Evolutionary conservation across 2,329 filamentous ascomycete species (phyloP).

Genomic region (Tolypocladium inflatum): DNA sequence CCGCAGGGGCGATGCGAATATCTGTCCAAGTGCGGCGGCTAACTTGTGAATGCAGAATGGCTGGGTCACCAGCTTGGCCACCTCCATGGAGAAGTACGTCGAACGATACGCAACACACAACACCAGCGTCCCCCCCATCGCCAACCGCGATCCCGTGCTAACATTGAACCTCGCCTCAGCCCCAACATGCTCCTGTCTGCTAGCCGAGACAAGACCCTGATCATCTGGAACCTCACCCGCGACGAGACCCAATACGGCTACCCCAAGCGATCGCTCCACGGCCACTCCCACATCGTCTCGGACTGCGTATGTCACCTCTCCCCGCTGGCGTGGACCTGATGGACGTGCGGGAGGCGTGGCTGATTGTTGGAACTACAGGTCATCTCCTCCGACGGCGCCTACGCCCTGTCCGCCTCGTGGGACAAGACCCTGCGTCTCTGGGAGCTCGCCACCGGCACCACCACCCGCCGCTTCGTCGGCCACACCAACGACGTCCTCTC

Average conservation of each 20-base stretch:
- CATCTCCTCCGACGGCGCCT: slow-evolving; percentile 98
- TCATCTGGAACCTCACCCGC: slow-evolving; percentile 99
- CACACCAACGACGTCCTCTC: slow-evolving; percentile 99
- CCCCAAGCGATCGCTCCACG: slow-evolving; percentile 97
- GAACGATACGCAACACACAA: neutral
- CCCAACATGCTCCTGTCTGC: slow-evolving; percentile 99
- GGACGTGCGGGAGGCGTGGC: slow-evolving; percentile 5
- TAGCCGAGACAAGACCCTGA: slow-evolving; percentile 96
- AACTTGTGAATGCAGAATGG: slow-evolving; percentile 52
- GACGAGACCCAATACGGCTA: slow-evolving; percentile 97
- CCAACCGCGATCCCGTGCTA: slow-evolving; percentile 5
- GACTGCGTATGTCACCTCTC: slow-evolving; percentile 76
- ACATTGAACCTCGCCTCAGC: slow-evolving; percentile 34
- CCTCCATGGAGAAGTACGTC: slow-evolving; percentile 94
- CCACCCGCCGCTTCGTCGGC: slow-evolving; percentile 96
- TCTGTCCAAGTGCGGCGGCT: slow-evolving; percentile 7
- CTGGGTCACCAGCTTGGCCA: slow-evolving; percentile 98
- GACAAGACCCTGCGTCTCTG: slow-evolving; percentile 99
- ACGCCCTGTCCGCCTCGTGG: slow-evolving; percentile 97
- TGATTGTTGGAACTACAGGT: slow-evolving; percentile 47
- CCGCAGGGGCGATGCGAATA: neutral
- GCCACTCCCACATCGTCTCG: slow-evolving; percentile 99
- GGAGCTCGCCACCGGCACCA: slow-evolving; percentile 96
- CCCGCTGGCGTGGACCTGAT: neutral
- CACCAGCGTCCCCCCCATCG: neutral